Percentiles rank a stretch among this genome's conserved stretches.
phyloP scores from a whole-genome alignment of 2,329 filamentous ascomycete species.

The Lasiodiplodia citricola region DNA sequence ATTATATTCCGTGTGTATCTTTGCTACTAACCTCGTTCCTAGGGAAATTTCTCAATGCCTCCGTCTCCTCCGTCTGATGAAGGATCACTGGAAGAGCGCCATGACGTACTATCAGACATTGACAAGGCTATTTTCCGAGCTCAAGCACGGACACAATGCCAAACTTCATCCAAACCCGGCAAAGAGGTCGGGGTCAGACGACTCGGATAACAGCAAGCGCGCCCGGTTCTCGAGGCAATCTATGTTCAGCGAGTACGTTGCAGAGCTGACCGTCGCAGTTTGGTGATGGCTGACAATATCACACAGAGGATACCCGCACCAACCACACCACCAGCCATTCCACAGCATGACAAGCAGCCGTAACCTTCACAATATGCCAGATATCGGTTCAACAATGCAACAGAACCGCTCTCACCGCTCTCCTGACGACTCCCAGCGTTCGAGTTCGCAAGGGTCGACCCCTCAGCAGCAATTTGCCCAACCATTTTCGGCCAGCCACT shows the following conservation, averaged over 20 bases:
- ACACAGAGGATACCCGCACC: not conserved
- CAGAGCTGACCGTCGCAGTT: not conserved
- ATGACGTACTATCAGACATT: slow-evolving; percentile 25
- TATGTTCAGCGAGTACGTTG: slow-evolving; percentile 1
- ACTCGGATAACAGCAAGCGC: slow-evolving; percentile 2
- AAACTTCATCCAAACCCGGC: not conserved
- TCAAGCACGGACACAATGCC: not conserved
- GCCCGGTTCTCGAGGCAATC: not conserved
- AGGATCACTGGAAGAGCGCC: slow-evolving; percentile 25
- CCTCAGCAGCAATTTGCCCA: slow-evolving; percentile 3
- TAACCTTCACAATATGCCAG: not conserved
- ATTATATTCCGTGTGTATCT: too few relatives aligned
- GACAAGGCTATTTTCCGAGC: slow-evolving; percentile 11
- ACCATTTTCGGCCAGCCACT: slow-evolving; percentile 10
- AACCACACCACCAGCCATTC: not conserved
- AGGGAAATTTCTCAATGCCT: slow-evolving; percentile 21
- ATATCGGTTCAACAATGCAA: not conserved
- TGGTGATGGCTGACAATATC: not conserved
- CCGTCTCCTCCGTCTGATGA: slow-evolving; percentile 19
- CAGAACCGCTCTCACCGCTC: not conserved
- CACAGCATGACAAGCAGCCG: not conserved
- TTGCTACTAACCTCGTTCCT: not conserved
- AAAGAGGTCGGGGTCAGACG: not conserved
- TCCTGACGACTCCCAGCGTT: not conserved
- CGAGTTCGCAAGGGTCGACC: slow-evolving; percentile 2